These are phyloP conservation scores for Xylaria telfairii DNA, from an alignment of 495 filamentous ascomycete species.

Conservation along the genomic window DNA sequence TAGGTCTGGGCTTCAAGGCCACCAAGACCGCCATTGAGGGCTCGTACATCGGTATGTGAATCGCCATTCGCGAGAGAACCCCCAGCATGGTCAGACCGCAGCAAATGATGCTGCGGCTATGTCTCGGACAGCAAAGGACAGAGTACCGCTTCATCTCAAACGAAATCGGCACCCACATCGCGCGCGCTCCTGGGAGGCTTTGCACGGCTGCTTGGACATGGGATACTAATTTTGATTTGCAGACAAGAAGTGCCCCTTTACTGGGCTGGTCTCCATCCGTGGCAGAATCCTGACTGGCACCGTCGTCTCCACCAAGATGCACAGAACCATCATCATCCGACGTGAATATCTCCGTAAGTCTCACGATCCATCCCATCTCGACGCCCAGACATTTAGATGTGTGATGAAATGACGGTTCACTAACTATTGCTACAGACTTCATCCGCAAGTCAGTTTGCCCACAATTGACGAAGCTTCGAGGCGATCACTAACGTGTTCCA, in stretches of 20 bases:
- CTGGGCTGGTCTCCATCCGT: constrained; percentile 95
- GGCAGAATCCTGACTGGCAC: constrained; percentile 99
- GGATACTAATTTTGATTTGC: constrained; percentile 33
- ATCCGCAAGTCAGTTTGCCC: constrained; percentile 27
- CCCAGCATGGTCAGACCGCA: background rate
- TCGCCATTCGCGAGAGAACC: constrained; percentile 13
- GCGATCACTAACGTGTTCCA: background rate
- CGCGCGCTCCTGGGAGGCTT: background rate
- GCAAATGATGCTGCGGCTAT: background rate
- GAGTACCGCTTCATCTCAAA: background rate
- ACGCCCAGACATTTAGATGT: background rate
- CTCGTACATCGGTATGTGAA: constrained; percentile 92
- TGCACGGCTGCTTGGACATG: constrained; percentile 17
- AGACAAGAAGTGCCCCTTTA: constrained; percentile 99
- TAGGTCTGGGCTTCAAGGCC: constrained; percentile 97
- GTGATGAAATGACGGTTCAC: background rate
- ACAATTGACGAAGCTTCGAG: background rate
- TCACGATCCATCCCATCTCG: background rate
- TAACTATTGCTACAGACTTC: constrained; percentile 23
- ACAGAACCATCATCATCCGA: constrained; percentile 98
- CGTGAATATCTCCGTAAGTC: constrained; percentile 83
- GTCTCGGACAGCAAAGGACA: background rate
- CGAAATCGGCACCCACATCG: background rate
- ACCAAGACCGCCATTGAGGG: constrained; percentile 98
- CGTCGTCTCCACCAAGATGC: constrained; percentile 99